A percentile compares a stretch with the other conserved stretches of the same genome.
Conservation (phyloP, 495 filamentous ascomycete species). For the Tuber microsphaerosporum region DNA sequence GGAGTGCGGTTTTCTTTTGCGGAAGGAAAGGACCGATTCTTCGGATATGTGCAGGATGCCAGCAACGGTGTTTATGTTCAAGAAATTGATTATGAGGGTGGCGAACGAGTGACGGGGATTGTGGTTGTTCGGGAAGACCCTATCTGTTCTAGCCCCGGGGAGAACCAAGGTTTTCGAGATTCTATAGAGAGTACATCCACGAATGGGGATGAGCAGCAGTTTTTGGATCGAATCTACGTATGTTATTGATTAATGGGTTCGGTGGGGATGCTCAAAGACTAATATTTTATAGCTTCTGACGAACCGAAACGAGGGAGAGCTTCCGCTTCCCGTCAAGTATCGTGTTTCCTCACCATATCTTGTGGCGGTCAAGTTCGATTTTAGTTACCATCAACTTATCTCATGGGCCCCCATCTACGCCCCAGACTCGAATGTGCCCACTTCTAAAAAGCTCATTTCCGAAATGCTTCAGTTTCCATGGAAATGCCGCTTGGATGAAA, state of each 20-base stretch:
- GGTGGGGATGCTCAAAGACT: background rate
- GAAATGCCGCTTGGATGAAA: slow-evolving; percentile 29
- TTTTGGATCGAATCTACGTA: slow-evolving; percentile 21
- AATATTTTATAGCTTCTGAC: slow-evolving; percentile 24
- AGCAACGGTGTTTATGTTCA: slow-evolving; percentile 25
- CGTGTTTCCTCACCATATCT: slow-evolving; percentile 26
- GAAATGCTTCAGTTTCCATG: slow-evolving; percentile 36
- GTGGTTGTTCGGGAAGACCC: slow-evolving; percentile 20
- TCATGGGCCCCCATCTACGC: slow-evolving; percentile 39
- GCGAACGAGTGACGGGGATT: slow-evolving; percentile 31
- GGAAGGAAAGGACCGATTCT: slow-evolving; percentile 22
- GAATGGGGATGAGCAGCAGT: slow-evolving; percentile 11
- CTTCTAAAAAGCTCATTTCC: slow-evolving; percentile 11
- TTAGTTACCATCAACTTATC: slow-evolving; percentile 35
- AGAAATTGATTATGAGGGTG: slow-evolving; percentile 27
- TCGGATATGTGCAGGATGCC: slow-evolving; percentile 22
- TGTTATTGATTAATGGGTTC: background rate
- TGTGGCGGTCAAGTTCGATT: slow-evolving; percentile 37
- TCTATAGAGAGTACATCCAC: slow-evolving; percentile 7
- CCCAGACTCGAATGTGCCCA: background rate
- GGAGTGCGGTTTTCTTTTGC: slow-evolving; percentile 38
- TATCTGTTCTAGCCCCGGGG: background rate
- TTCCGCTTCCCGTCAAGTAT: slow-evolving; percentile 20
- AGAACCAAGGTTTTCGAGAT: background rate
- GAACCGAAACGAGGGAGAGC: slow-evolving; percentile 22